These are phyloP conservation scores for Beverwykella pulmonaria DNA, from an alignment of 495 filamentous ascomycete species.

Conservation along the genomic window DNA sequence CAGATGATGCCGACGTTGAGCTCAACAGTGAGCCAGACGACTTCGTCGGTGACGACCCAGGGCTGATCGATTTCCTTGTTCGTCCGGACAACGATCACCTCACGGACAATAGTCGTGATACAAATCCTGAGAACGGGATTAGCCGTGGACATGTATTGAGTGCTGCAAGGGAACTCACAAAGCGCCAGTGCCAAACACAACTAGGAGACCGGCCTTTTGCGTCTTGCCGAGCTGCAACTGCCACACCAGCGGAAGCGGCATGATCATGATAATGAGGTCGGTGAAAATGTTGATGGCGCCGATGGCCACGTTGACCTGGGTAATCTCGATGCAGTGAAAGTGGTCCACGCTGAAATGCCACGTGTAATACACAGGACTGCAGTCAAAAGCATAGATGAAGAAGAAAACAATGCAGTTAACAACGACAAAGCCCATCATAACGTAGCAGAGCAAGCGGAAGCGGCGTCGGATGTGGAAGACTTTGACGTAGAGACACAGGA, in stretches of 20 bases:
- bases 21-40: conserved; percentile 1
- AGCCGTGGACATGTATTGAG: background rate
- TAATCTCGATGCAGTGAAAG: conserved; percentile 2
- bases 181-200: background rate
- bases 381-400: conserved; percentile 4
- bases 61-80: background rate
- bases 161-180: background rate
- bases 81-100: background rate
- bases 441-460: conserved; percentile 1
- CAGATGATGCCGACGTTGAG: background rate
- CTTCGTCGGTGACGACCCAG: background rate
- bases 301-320: background rate
- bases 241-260: conserved; percentile 7
- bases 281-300: conserved; percentile 2
- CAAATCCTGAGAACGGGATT: background rate
- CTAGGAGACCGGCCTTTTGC: background rate
- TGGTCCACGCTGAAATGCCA: background rate
- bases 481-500: background rate
- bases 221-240: background rate
- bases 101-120: background rate
- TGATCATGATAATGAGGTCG: conserved; percentile 8
- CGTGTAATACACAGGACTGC: background rate
- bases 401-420: background rate
- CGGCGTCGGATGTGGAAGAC: background rate
- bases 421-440: background rate